Conservation (phyloP, 371 early-diverging fungal species). For the Rhizomucor miehei region DNA sequence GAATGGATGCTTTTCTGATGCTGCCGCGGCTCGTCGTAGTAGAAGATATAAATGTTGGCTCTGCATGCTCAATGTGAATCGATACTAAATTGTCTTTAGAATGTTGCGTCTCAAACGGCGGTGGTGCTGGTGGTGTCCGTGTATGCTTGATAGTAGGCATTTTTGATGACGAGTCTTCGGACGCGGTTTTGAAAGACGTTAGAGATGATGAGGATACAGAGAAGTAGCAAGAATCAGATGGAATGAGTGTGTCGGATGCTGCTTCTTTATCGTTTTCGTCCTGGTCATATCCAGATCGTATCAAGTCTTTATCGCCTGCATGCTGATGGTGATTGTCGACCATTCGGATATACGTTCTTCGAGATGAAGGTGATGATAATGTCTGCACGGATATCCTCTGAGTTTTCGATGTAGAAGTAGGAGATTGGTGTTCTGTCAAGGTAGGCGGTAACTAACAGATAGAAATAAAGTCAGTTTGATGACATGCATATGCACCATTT, state of each 20-base stretch:
- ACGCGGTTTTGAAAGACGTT: background rate
- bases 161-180: background rate
- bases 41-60: conserved; percentile 31
- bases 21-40: background rate
- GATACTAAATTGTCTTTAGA: conserved; percentile 13
- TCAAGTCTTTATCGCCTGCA: background rate
- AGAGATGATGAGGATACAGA: conserved; percentile 7
- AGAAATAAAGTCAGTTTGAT: too few species aligned
- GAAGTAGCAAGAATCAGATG: conserved; percentile 9
- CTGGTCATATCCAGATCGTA: background rate
- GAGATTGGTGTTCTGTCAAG: too few species aligned
- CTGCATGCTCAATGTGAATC: conserved; percentile 31
- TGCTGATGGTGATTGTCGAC: conserved; percentile 2
- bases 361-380: conserved; percentile 18
- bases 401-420: background rate
- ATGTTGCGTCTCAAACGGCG: background rate
- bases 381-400: conserved; percentile 19
- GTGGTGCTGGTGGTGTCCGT: conserved; percentile 4
- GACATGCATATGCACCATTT: too few species aligned
- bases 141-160: background rate
- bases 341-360: conserved; percentile 15
- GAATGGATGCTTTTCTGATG: conserved; percentile 1
- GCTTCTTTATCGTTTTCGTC: background rate
- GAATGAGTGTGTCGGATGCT: background rate
- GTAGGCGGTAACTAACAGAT: too few species aligned